phyloP scores from a whole-genome alignment of 805 yeast species.

The Ogataea kodamae region DNA sequence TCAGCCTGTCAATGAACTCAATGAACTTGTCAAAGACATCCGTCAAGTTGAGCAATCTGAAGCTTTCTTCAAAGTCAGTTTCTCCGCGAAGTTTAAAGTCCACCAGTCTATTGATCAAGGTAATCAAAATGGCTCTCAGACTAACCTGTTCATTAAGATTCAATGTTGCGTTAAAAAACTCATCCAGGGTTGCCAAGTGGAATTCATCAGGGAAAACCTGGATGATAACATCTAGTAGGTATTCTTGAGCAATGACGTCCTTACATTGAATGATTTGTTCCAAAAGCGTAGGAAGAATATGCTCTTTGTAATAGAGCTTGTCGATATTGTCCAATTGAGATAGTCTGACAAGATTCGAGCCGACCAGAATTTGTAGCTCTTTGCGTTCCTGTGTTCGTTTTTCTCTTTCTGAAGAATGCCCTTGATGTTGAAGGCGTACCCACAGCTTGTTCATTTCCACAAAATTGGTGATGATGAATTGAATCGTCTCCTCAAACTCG shows the following conservation, averaged over 20 bases:
- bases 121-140: constrained; percentile 59
- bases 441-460: constrained; percentile 97
- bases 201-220: constrained; percentile 95
- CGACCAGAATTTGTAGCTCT: constrained; percentile 87
- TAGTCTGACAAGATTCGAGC: constrained; percentile 84
- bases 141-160: constrained; percentile 69
- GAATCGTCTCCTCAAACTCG: constrained; percentile 62
- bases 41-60: constrained; percentile 15
- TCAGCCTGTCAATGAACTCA: constrained; percentile 55
- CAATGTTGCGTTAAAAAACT: constrained; percentile 60
- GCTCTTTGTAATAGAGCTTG: constrained; percentile 40
- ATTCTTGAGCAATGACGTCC: constrained; percentile 89
- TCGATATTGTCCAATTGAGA: constrained; percentile 82
- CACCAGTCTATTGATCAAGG: constrained; percentile 70
- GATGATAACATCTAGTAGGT: constrained; percentile 82
- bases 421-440: constrained; percentile 96
- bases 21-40: constrained; percentile 62
- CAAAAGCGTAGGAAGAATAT: constrained; percentile 72
- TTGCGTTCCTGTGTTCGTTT: constrained; percentile 75
- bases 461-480: constrained; percentile 80
- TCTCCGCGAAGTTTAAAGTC: constrained; percentile 43
- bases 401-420: constrained; percentile 77
- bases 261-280: constrained; percentile 92
- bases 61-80: constrained; percentile 19
- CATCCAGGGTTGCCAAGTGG: constrained; percentile 71